These are phyloP conservation scores for Anisodus acutangulus DNA, from an alignment of 257 asterid species.

Conservation along the genomic window DNA sequence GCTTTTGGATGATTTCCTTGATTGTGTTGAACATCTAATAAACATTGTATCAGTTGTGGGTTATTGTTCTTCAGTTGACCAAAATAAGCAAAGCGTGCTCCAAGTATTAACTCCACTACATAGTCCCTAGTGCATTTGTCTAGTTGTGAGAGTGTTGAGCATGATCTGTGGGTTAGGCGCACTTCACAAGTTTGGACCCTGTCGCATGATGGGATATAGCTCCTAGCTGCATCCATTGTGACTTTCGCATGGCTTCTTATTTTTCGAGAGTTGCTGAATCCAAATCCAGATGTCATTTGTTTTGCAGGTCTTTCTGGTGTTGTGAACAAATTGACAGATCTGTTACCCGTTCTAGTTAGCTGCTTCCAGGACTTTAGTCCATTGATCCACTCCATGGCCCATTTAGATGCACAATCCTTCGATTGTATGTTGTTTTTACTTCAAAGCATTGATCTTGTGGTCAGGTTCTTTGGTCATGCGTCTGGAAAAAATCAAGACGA, in stretches of 20 bases:
- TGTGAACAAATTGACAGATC: conserved; percentile 59
- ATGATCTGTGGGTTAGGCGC: background rate
- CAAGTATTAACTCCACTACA: conserved; percentile 12
- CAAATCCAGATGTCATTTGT: conserved; percentile 27
- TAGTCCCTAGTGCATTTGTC: background rate
- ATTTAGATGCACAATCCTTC: conserved; percentile 63
- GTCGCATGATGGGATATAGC: background rate
- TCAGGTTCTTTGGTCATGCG: conserved; percentile 52
- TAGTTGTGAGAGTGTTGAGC: background rate
- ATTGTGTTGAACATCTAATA: conserved; percentile 3
- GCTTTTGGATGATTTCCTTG: conserved; percentile 4
- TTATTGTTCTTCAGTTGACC: background rate
- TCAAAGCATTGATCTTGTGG: conserved; percentile 69
- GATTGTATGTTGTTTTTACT: conserved; percentile 80
- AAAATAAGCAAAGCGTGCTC: conserved; percentile 15
- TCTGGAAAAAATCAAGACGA: conserved; percentile 42
- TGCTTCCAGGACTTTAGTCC: conserved; percentile 72
- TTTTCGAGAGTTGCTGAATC: background rate
- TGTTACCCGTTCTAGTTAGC: conserved; percentile 70
- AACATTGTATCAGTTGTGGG: background rate
- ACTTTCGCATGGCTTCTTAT: background rate
- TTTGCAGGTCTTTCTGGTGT: conserved; percentile 64
- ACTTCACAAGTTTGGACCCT: conserved; percentile 7
- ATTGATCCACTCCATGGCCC: conserved; percentile 48
- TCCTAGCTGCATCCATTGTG: background rate